Evolutionary conservation across 2,329 filamentous ascomycete genomes (phyloP), one percentile per base, ranked within the genome.

Genomic region (Xylaria polymorpha): DNA sequence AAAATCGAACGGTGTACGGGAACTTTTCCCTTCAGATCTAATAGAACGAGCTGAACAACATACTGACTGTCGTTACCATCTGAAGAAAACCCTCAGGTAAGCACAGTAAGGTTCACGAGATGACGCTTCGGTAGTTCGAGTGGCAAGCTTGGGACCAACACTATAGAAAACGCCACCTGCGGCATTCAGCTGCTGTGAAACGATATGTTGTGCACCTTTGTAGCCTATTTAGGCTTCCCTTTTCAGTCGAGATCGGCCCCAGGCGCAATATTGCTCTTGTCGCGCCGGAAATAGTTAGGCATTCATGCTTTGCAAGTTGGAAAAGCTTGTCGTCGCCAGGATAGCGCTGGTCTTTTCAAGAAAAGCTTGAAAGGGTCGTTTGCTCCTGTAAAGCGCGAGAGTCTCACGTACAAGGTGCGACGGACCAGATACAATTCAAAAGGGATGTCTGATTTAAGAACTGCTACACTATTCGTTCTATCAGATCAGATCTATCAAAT

Each of bases 271-370:
- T 43, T 56, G 29, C 39, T 35, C 29, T 46, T 60, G 22, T 14
- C 25, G 48, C 46, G 35, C 39, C 29, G 29, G 15, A 65, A 46
- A 29, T 1, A 37, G 25, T 25, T 22, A 61, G 56, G 29, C 46
- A 48, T 55, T 7, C 15, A 22, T 20, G 44, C 39, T 51, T 41
- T 15, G 22, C 18, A 41, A 44, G 39, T 35, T 46, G 48, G 35
- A n/a, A 50, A 69, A 64, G 64, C 68, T 67, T 64, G 44, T 68
- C 39, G 51, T 39, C 20, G 64, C 68, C 29, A 70, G 62, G 57
- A 12, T 59, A 15, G 29, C 58, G 37, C 41, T 37, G 41, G 4
- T n/a, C 20, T 39, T 25, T 10, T 50, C 43, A 32, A 44, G 14
- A 57, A 64, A 69, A 56, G 59, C 64, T 64, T 61, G 48, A 46